A percentile compares a stretch with the other conserved stretches of the same genome.
Conservation (phyloP, 2,329 filamentous ascomycete species). For the Claviceps pazoutovae region DNA sequence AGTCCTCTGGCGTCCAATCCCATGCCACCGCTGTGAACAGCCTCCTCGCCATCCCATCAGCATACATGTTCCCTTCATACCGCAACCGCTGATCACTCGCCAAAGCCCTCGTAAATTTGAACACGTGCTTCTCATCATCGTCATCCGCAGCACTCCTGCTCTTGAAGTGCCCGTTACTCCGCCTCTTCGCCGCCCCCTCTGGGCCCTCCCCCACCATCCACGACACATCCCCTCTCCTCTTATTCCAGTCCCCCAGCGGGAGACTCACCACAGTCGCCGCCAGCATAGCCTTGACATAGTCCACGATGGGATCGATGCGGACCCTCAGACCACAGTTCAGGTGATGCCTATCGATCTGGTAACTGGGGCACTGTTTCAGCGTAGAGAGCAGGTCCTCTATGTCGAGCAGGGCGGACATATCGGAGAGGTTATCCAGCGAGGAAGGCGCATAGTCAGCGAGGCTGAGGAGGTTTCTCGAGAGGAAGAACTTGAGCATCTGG, state of each 20-base stretch:
- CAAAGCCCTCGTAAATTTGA: conserved; percentile 37
- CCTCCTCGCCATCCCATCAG: conserved; percentile 34
- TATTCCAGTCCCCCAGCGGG: conserved; percentile 32
- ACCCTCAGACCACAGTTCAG: conserved; percentile 58
- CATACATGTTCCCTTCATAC: conserved; percentile 33
- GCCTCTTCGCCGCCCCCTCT: conserved; percentile 5
- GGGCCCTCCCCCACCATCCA: conserved; percentile 22
- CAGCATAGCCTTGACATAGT: conserved; percentile 46
- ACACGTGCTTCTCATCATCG: conserved; percentile 15
- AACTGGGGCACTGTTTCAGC: conserved; percentile 52
- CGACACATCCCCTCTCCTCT: conserved; percentile 21
- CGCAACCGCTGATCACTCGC: conserved; percentile 36
- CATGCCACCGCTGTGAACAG: conserved; percentile 43
- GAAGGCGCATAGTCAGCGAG: conserved; percentile 41
- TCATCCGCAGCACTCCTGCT: conserved; percentile 1
- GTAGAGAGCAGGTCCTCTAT: conserved; percentile 45
- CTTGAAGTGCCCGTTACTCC: not conserved
- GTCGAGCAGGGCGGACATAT: conserved; percentile 43
- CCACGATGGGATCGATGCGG: conserved; percentile 50
- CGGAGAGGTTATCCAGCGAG: conserved; percentile 29
- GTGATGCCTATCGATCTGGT: conserved; percentile 63
- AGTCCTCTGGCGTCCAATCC: conserved; percentile 44
- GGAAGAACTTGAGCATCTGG: conserved; percentile 61
- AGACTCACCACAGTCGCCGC: conserved; percentile 32
- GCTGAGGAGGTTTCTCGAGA: conserved; percentile 44